phyloP scores from a whole-genome alignment of 768 basidiomycete genomes.

The Aureoboletus auriporus region DNA sequence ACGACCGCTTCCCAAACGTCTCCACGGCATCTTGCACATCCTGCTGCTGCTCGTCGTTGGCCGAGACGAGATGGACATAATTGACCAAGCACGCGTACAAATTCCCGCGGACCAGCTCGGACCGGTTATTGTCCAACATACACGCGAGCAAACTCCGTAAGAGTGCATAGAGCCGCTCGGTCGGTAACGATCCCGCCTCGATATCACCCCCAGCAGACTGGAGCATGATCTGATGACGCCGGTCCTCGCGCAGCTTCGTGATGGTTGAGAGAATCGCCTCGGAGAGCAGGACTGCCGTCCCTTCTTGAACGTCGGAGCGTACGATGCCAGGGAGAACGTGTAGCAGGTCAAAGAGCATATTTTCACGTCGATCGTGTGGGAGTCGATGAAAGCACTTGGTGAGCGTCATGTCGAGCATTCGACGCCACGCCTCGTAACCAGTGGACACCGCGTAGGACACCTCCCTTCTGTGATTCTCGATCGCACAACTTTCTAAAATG shows the following conservation, averaged over 20 bases:
- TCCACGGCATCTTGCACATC: slow-evolving; percentile 16
- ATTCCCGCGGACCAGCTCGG: slow-evolving; percentile 89
- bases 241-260: slow-evolving; percentile 84
- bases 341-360: slow-evolving; percentile 86
- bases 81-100: slow-evolving; percentile 91
- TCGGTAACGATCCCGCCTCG: slow-evolving; percentile 67
- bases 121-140: slow-evolving; percentile 68
- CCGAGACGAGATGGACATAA: slow-evolving; percentile 67
- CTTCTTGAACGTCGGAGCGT: slow-evolving; percentile 60
- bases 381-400: slow-evolving; percentile 84
- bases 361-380: slow-evolving; percentile 78
- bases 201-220: slow-evolving; percentile 62
- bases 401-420: slow-evolving; percentile 78
- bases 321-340: slow-evolving; percentile 76
- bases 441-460: slow-evolving; percentile 65
- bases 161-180: slow-evolving; percentile 73
- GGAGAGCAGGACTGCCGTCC: slow-evolving; percentile 77
- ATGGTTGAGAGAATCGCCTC: slow-evolving; percentile 79
- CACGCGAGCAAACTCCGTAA: slow-evolving; percentile 73
- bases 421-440: slow-evolving; percentile 82
- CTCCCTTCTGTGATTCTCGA: slow-evolving; percentile 86
- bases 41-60: slow-evolving; percentile 11
- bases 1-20: slow-evolving; percentile 21
- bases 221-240: slow-evolving; percentile 63
- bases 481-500: slow-evolving; percentile 76